Conservation (phyloP, 1,139 yeast species). For the Lodderomyces metapsilosis region DNA sequence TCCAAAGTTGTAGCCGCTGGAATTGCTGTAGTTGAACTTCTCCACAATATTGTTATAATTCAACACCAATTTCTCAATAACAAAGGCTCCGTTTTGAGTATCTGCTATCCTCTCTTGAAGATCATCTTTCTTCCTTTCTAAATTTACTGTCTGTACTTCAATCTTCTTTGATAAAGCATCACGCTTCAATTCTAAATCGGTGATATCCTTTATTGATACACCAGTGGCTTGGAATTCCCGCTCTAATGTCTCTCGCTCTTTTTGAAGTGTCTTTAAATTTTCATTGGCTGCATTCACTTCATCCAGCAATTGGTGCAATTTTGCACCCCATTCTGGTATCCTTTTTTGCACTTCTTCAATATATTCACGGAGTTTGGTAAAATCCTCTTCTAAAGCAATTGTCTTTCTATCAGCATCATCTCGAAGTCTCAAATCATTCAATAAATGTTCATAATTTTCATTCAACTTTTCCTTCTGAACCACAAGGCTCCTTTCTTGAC, state of each 20-base stretch:
- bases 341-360: slow-evolving; percentile 65
- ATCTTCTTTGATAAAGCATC: slow-evolving; percentile 57
- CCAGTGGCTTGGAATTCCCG: slow-evolving; percentile 53
- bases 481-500: slow-evolving; percentile 44
- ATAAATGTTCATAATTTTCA: slow-evolving; percentile 17
- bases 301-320: slow-evolving; percentile 10
- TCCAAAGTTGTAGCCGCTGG: slow-evolving; percentile 24
- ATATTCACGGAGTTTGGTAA: slow-evolving; percentile 67
- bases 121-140: slow-evolving; percentile 33
- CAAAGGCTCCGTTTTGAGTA: slow-evolving; percentile 48
- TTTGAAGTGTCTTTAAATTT: slow-evolving; percentile 35
- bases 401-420: slow-evolving; percentile 52
- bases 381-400: slow-evolving; percentile 68
- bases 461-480: slow-evolving; percentile 24
- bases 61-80: slow-evolving; percentile 50
- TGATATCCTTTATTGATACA: slow-evolving; percentile 60
- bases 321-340: slow-evolving; percentile 58
- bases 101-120: slow-evolving; percentile 48
- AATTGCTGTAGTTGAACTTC: slow-evolving; percentile 32
- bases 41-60: slow-evolving; percentile 57
- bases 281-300: slow-evolving; percentile 7
- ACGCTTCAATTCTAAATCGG: slow-evolving; percentile 59
- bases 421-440: slow-evolving; percentile 19
- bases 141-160: slow-evolving; percentile 46
- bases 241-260: slow-evolving; percentile 48